phyloP scores from a whole-genome alignment of 371 early-diverging fungal species.

The Mucor racemosus region DNA sequence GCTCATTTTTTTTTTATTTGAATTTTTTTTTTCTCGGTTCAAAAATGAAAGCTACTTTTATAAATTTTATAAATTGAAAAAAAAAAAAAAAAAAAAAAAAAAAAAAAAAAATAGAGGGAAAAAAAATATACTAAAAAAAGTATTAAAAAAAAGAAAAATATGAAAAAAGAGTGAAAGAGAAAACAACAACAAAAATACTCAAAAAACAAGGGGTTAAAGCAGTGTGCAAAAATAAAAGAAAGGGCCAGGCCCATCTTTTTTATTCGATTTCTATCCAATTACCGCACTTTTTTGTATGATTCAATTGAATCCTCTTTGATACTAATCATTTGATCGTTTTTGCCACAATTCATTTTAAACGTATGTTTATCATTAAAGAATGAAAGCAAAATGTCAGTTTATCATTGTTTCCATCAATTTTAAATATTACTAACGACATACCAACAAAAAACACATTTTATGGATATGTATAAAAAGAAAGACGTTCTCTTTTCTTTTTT shows the following conservation, averaged over 20 bases:
- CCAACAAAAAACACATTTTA: constrained; percentile 1
- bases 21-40: constrained; percentile 10
- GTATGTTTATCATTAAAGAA: constrained; percentile 8
- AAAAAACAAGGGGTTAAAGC: constrained; percentile 20
- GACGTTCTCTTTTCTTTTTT: not conserved
- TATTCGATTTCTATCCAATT: not conserved
- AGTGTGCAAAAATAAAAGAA: not conserved
- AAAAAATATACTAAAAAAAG: constrained; percentile 5
- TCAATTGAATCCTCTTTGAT: not conserved
- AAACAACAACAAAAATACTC: constrained; percentile 4
- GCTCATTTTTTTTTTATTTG: constrained; percentile 19
- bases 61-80: not conserved
- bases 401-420: constrained; percentile 14
- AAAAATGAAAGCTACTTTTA: not conserved
- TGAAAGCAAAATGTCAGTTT: constrained; percentile 1
- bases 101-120: not conserved
- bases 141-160: constrained; percentile 1
- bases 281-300: not conserved
- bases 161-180: constrained; percentile 9
- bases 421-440: constrained; percentile 24
- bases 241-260: constrained; percentile 23
- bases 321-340: not conserved
- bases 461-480: constrained; percentile 3
- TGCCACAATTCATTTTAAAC: not conserved
- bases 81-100: constrained; percentile 1